Base-by-base conservation (phyloP, 805 yeast genomes). In the Priceomyces haplophilus region DNA sequence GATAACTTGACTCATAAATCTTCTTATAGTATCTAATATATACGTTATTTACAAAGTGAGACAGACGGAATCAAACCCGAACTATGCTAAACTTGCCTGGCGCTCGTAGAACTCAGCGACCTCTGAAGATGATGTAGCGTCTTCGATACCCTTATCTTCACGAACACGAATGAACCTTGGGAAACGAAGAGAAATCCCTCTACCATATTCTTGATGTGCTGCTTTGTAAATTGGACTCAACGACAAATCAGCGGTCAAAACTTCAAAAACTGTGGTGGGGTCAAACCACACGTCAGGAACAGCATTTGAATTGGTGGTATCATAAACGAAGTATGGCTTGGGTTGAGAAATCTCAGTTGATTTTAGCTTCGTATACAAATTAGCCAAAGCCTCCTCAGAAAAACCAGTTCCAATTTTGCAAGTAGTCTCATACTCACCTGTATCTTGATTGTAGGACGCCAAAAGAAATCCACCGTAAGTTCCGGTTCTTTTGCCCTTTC, bases 391-490 rank as follows among this genome's bases (percentile, higher is more conserved):
- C 50, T 69, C 97, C 51, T 93, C 99, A 32, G 89, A 79, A 58
- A 93, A 93, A 0, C 99, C 99, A 0, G 99, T 93, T 37, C 99
- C 99, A 42, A 95, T 90, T 61, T 93, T 93, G 68, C 99, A 93
- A 33, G 95, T 84, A 0, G 97, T 86, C 62, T 93, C 98, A 59
- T 78, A 88, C 55, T 90, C 97, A 17, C 95, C 98, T 0, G 88
- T 78, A 44, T 91, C 97, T 43, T 81, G 82, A 56, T 93, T 93
- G 58, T 88, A 91, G 23, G 95, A 84, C 0, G 96, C 98, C 39
- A 93, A 70, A 31, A 93, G 63, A 56, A 90, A 93, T 2, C 98
- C 99, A 40, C 99, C 99, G 61, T 91, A 93, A 47, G 85, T 77
- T 8, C 96, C 96, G 0, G 98, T 90, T 58, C 99, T 78, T 64